Conservation (phyloP, 768 basidiomycete genomes). For the Podaxis carcinomalis region DNA sequence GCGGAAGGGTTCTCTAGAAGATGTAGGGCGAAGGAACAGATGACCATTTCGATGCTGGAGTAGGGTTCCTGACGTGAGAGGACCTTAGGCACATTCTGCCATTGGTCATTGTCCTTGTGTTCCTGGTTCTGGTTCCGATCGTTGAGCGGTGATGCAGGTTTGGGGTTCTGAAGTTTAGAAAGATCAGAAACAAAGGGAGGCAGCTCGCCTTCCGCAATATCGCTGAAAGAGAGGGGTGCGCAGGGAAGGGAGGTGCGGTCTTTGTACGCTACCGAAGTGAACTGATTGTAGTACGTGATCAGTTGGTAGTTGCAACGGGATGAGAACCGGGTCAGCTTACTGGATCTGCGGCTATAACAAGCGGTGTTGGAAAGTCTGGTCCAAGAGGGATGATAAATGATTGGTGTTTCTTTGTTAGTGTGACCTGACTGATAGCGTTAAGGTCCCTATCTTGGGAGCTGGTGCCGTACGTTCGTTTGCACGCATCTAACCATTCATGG, state of each 20-base stretch:
- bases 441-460: slow-evolving; percentile 10
- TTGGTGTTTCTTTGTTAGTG: slow-evolving; percentile 17
- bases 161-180: slow-evolving; percentile 3
- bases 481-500: slow-evolving; percentile 54
- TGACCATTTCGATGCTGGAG: slow-evolving; percentile 48
- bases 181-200: slow-evolving; percentile 28
- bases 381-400: slow-evolving; percentile 28
- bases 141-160: neutral
- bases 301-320: neutral
- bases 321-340: slow-evolving; percentile 28
- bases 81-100: neutral
- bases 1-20: slow-evolving; percentile 58
- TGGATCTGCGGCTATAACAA: slow-evolving; percentile 45
- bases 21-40: slow-evolving; percentile 76
- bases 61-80: neutral
- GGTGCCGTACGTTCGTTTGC: slow-evolving; percentile 19
- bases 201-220: slow-evolving; percentile 54
- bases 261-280: slow-evolving; percentile 54
- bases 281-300: slow-evolving; percentile 29
- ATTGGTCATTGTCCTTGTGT: neutral
- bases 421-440: neutral
- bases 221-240: slow-evolving; percentile 55
- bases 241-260: slow-evolving; percentile 52
- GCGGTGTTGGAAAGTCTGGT: slow-evolving; percentile 27
- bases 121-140: neutral